phyloP scores from a whole-genome alignment of 768 basidiomycete genomes.

The Piloderma croceum region DNA sequence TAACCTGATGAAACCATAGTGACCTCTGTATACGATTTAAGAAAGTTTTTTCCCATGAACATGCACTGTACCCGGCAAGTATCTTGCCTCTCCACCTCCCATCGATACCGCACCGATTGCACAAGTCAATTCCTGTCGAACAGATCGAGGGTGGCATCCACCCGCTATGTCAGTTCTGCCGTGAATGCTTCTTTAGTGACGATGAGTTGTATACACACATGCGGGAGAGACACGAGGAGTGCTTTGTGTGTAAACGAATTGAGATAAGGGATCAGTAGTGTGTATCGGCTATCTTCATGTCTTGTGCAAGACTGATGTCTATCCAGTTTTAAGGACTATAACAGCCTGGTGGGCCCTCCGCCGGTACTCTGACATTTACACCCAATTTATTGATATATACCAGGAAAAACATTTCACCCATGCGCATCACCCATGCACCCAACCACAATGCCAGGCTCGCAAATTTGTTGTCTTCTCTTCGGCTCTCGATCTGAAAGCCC shows the following conservation, averaged over 20 bases:
- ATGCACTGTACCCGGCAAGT: conserved; percentile 69
- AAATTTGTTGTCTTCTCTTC: conserved; percentile 96
- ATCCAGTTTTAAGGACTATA: conserved; percentile 71
- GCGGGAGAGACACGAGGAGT: conserved; percentile 92
- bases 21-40: conserved; percentile 85
- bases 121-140: conserved; percentile 42
- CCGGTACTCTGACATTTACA: not conserved
- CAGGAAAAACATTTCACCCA: conserved; percentile 74
- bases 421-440: conserved; percentile 74
- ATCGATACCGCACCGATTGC: conserved; percentile 45
- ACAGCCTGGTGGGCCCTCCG: conserved; percentile 50
- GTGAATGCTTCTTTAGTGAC: conserved; percentile 88
- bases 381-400: not conserved
- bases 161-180: conserved; percentile 83
- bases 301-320: not conserved
- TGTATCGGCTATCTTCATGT: conserved; percentile 31
- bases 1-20: conserved; percentile 31
- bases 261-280: conserved; percentile 83
- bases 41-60: conserved; percentile 95
- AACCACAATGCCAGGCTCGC: conserved; percentile 66
- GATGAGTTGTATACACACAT: conserved; percentile 94
- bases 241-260: conserved; percentile 86
- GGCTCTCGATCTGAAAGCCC: conserved; percentile 83
- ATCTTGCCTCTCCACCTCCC: conserved; percentile 72
- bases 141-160: conserved; percentile 68